Evolutionary conservation across 495 filamentous ascomycete species (phyloP).

Genomic region (Penicillium lagena): DNA sequence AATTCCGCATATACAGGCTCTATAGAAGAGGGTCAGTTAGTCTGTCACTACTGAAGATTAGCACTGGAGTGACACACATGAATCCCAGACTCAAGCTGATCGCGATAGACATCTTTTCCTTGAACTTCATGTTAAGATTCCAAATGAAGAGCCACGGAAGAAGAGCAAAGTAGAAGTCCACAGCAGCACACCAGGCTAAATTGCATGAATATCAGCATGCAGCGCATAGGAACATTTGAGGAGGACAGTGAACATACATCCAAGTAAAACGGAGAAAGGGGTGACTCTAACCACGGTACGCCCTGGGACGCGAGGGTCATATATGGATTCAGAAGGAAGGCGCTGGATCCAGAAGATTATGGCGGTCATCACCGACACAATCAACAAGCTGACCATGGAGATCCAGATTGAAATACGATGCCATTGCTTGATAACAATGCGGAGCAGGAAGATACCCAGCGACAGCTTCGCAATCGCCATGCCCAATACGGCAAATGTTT

Average conservation of each 20-base stretch:
- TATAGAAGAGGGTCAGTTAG: neutral
- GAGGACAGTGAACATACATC: slow-evolving; percentile 1
- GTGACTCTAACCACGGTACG: slow-evolving; percentile 6
- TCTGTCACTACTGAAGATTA: neutral
- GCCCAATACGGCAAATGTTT: slow-evolving; percentile 14
- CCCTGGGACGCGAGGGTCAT: slow-evolving; percentile 12
- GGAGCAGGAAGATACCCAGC: slow-evolving; percentile 13
- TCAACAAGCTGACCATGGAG: slow-evolving; percentile 9
- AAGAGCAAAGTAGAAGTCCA: slow-evolving; percentile 17
- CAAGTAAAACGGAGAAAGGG: slow-evolving; percentile 11
- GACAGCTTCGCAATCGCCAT: slow-evolving; percentile 20
- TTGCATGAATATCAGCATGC: neutral
- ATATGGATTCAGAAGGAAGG: slow-evolving; percentile 7
- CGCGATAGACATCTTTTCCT: slow-evolving; percentile 17
- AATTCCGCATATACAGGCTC: slow-evolving; percentile 14
- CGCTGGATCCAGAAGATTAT: slow-evolving; percentile 12
- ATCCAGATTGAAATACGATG: slow-evolving; percentile 17
- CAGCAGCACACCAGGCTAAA: slow-evolving; percentile 15
- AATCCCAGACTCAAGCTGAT: slow-evolving; percentile 17
- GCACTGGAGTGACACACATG: slow-evolving; percentile 1
- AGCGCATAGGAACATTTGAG: neutral
- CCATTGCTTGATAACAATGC: slow-evolving; percentile 15
- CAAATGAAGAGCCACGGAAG: slow-evolving; percentile 19
- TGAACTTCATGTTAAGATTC: slow-evolving; percentile 17
- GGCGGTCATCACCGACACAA: slow-evolving; percentile 10